These are phyloP conservation scores for Phlebiopsis flavidoalba DNA, from an alignment of 768 basidiomycete species.

Conservation along the genomic window DNA sequence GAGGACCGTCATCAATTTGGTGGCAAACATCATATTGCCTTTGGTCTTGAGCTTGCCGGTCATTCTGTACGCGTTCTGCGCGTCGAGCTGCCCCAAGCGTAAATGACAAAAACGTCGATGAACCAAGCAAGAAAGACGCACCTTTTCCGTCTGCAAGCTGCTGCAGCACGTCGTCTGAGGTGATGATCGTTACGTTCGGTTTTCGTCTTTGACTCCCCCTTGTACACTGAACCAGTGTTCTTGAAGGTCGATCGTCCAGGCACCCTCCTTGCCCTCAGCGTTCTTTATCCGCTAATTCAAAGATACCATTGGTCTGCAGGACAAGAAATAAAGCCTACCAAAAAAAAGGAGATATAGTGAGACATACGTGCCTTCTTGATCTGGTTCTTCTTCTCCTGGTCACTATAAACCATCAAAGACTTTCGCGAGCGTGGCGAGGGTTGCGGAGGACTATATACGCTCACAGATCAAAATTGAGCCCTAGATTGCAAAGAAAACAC, in stretches of 20 bases:
- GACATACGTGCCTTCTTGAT: constrained; percentile 66
- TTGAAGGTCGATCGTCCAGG: constrained; percentile 95
- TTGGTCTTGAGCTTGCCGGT: constrained; percentile 89
- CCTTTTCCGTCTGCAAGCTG: constrained; percentile 73
- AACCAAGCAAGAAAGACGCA: constrained; percentile 27
- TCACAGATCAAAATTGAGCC: background rate
- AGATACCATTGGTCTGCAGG: constrained; percentile 76
- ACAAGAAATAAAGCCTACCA: background rate
- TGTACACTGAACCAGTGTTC: constrained; percentile 71
- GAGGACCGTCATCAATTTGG: constrained; percentile 81
- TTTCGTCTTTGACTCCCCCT: constrained; percentile 68
- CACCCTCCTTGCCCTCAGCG: constrained; percentile 58
- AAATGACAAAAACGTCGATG: background rate
- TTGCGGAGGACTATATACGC: constrained; percentile 54
- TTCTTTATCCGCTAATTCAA: constrained; percentile 82
- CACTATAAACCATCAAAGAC: constrained; percentile 50
- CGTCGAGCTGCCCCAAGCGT: constrained; percentile 54
- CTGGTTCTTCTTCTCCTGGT: constrained; percentile 59
- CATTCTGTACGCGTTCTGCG: constrained; percentile 97
- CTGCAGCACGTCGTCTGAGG: constrained; percentile 71
- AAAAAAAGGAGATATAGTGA: background rate
- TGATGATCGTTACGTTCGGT: constrained; percentile 76
- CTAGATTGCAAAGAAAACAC: background rate
- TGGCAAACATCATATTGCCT: constrained; percentile 92
- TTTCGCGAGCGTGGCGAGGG: constrained; percentile 47